Base-by-base conservation (phyloP, 2,329 filamentous ascomycete species). In the Beauveria sp. region DNA sequence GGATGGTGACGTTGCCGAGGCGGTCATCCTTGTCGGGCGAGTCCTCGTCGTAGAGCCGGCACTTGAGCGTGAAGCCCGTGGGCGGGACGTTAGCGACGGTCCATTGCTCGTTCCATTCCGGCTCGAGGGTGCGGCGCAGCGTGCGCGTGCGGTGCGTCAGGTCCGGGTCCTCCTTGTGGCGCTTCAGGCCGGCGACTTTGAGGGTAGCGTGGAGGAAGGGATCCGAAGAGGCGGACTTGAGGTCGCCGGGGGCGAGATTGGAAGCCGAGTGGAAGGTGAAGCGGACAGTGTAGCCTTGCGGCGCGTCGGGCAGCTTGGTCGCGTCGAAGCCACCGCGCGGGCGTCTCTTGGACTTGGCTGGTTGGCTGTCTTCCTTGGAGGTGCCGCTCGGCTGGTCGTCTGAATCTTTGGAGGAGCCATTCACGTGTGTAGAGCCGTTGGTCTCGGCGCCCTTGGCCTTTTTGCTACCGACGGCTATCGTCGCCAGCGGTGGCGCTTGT, bases 41-140 rank as follows among this genome's bases (percentile, higher is more conserved):
- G 74, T 98, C 93, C 72, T 98, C 93, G 69, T 98, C 93, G 74
- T 93, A 96, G 20, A 98, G 75, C 58, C 90, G 84, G 64, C 90
- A 91, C 72, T 96, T 96, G 67, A 98, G 81, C 61, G 81, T 83
- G 75, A 96, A 96, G 4, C 93, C 93, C 0, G 83, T 85, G 0
- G 86, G 78, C 0, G 93, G 93, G 2, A 97, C 82, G 67, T 96
- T 96, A 63, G 90, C 91, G 26, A 98, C 88, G 24, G 91, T 81
- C 93, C 93, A 98, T 63, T 91, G 83, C 43, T 87, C 85, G 53
- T 96, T 82, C 93, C 93, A 98, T 53, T 78, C 79, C 0, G 93
- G 93, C 67, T 93, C 83, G 1, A 85, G 87, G 46, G 82, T 87
- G 66, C 82, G 84, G 62, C 89, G 84, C 40, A 93, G 75, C 0